Conservation (phyloP, 2,329 filamentous ascomycete species). For the Cercospora sp. region DNA sequence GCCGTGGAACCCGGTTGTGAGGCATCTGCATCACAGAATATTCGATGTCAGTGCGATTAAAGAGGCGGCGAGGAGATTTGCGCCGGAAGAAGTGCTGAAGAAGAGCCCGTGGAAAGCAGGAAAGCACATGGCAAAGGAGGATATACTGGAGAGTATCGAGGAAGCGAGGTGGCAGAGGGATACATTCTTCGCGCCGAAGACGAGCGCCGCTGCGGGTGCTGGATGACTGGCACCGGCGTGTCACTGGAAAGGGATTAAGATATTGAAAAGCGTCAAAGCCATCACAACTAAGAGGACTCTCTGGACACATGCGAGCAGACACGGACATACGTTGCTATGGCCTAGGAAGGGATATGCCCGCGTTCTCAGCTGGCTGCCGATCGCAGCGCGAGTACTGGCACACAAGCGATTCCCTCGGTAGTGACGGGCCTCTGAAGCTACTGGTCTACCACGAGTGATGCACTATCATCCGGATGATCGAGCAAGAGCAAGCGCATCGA, state of each 20-base stretch:
- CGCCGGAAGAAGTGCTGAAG: slow-evolving; percentile 58
- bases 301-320: neutral
- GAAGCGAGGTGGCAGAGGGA: slow-evolving; percentile 84
- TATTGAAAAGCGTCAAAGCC: neutral
- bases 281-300: neutral
- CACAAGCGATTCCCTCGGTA: neutral
- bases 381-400: neutral
- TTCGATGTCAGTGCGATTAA: slow-evolving; percentile 91
- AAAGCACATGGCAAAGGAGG: slow-evolving; percentile 78
- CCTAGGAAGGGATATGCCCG: neutral
- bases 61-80: slow-evolving; percentile 85
- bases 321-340: neutral
- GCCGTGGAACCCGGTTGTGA: slow-evolving; percentile 72
- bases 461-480: no score
- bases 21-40: slow-evolving; percentile 84
- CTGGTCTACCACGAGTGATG: neutral
- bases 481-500: neutral
- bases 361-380: neutral
- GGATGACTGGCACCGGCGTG: neutral
- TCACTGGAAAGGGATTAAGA: neutral
- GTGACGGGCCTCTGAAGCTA: neutral
- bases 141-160: slow-evolving; percentile 92
- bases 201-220: neutral
- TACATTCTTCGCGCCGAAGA: slow-evolving; percentile 59
- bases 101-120: slow-evolving; percentile 70